A percentile compares a stretch with the other conserved stretches of the same genome.
phyloP scores from a whole-genome alignment of 257 asterid species.

The Cinchona pubescens region DNA sequence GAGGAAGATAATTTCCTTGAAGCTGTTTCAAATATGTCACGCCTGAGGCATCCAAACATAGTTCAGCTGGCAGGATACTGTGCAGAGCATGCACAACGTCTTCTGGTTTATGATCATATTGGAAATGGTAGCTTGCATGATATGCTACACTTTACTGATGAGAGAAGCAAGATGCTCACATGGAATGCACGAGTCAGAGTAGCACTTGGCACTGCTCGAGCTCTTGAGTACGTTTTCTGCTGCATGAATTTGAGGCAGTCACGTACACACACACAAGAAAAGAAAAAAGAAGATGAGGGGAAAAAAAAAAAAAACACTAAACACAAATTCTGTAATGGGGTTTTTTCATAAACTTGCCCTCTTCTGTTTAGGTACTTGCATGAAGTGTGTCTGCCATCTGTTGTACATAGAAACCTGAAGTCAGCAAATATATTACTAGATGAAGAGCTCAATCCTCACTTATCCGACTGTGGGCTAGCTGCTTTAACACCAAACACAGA shows the following conservation, averaged over 20 bases:
- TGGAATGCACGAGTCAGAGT: conserved; percentile 98
- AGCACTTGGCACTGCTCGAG: conserved; percentile 98
- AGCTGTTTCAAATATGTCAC: conserved; percentile 87
- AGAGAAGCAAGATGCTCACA: conserved; percentile 77
- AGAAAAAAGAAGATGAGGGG: background rate
- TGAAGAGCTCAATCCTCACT: conserved; percentile 88
- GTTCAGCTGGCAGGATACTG: conserved; percentile 88
- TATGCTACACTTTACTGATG: conserved; percentile 91
- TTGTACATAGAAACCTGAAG: conserved; percentile 92
- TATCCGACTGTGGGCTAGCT: conserved; percentile 94
- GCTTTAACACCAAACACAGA: conserved; percentile 81
- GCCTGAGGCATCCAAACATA: conserved; percentile 83
- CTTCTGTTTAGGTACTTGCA: conserved; percentile 78
- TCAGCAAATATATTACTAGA: conserved; percentile 91
- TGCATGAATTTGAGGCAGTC: conserved; percentile 6
- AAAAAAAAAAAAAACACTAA: too few species aligned
- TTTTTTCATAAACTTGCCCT: conserved; percentile 4
- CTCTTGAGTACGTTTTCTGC: conserved; percentile 71
- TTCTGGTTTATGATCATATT: conserved; percentile 73
- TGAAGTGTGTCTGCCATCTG: conserved; percentile 93
- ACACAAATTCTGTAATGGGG: background rate
- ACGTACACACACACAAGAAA: too few species aligned
- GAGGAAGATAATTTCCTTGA: conserved; percentile 93
- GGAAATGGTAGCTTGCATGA: conserved; percentile 90
- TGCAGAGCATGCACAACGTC: conserved; percentile 91